Percentiles rank a stretch among this genome's conserved stretches.
phyloP scores from a whole-genome alignment of 169 alveolate species.

The Plasmodium relictum region DNA sequence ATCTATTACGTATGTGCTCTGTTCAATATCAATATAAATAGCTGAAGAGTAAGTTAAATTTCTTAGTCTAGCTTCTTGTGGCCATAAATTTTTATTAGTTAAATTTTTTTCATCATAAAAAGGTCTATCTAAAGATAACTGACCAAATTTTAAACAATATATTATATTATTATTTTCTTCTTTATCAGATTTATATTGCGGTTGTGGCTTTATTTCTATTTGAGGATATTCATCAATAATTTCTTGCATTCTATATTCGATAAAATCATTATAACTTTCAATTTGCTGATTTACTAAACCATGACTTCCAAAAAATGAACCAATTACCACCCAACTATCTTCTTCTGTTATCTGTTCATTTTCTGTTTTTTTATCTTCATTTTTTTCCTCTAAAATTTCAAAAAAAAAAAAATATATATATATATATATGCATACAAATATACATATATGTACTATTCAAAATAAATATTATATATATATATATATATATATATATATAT shows the following conservation, averaged over 20 bases:
- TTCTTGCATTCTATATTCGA: slow-evolving; percentile 95
- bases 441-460: not conserved
- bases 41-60: slow-evolving; percentile 93
- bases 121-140: slow-evolving; percentile 95
- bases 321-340: slow-evolving; percentile 78
- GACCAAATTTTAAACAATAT: slow-evolving; percentile 94
- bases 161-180: slow-evolving; percentile 87
- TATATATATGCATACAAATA: too few relatives aligned
- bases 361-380: not conserved
- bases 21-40: slow-evolving; percentile 91
- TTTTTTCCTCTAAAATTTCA: not conserved
- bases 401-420: not conserved
- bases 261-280: slow-evolving; percentile 96
- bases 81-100: slow-evolving; percentile 93
- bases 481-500: not conserved
- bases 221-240: slow-evolving; percentile 96
- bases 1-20: slow-evolving; percentile 87
- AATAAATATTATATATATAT: not conserved
- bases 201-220: slow-evolving; percentile 92
- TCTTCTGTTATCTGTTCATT: slow-evolving; percentile 58
- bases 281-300: slow-evolving; percentile 98
- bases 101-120: slow-evolving; percentile 94
- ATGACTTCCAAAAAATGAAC: slow-evolving; percentile 87
- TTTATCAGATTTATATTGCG: slow-evolving; percentile 91
- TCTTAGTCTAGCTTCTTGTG: slow-evolving; percentile 97